Evolutionary conservation across 2,329 filamentous ascomycete genomes (phyloP).

Genomic region (Zymoseptoria ardabiliae): DNA sequence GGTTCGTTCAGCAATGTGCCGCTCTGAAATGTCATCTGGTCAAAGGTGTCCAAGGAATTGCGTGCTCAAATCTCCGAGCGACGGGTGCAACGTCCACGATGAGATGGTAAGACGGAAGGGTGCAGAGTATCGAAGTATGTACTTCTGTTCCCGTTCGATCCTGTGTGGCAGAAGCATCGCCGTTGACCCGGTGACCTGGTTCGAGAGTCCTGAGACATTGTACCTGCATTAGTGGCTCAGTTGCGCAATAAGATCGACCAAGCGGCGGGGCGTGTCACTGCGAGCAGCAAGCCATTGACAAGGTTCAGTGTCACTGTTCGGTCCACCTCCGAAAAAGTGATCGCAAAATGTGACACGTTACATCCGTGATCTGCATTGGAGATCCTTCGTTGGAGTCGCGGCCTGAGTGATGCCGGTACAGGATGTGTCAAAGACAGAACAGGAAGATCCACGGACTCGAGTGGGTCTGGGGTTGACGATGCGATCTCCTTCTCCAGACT

Average conservation of each 20-base stretch:
- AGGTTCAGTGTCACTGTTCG: constrained; percentile 11
- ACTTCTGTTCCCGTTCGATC: neutral
- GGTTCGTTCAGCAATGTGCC: neutral
- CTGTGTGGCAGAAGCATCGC: neutral
- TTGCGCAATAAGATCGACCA: constrained; percentile 23
- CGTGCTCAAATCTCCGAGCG: neutral
- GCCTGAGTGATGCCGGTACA: neutral
- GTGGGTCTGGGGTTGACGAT: constrained; percentile 11
- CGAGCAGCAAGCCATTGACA: constrained; percentile 17
- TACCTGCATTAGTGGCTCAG: constrained; percentile 26
- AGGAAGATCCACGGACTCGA: neutral
- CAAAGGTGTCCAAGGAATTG: neutral
- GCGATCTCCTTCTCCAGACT: constrained; percentile 2
- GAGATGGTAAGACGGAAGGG: neutral
- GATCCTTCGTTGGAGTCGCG: constrained; percentile 8
- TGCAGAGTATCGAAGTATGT: neutral
- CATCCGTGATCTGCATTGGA: constrained; percentile 16
- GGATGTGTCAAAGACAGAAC: neutral
- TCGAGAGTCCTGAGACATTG: constrained; percentile 15
- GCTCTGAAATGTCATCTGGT: neutral
- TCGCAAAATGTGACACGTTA: constrained; percentile 17
- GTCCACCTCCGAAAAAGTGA: constrained; percentile 15
- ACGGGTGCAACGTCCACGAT: neutral
- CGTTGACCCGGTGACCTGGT: constrained; percentile 16
- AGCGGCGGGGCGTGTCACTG: constrained; percentile 13